Evolutionary conservation across 2,329 filamentous ascomycete species (phyloP), one percentile per base, ranked within the genome.

Genomic region (Proliferodiscus dingleyae): DNA sequence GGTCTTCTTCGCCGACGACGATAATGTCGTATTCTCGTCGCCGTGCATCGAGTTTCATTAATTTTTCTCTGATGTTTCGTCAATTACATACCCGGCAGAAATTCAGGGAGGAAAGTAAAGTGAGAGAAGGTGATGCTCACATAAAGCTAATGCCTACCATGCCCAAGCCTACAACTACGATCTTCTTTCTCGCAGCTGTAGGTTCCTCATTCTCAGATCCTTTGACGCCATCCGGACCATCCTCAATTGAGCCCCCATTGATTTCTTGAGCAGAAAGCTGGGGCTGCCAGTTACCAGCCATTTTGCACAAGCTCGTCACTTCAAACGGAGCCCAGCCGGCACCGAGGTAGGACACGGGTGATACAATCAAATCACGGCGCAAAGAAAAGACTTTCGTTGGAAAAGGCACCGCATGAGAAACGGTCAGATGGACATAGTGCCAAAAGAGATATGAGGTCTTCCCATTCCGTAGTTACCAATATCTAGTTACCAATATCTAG

Each of bases 61-160:
- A 67, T 67, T 95, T 95, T 67, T 95, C 89, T 58, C 89, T 94
- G 57, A 5, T 2, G 18, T 34, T 30, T 32, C 13, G 21, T 21
- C 29, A 7, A 39, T 45, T 37, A 49, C 37, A 4, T 24, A 22
- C 21, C 28, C 23, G 2, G n/a, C n/a, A n/a, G n/a, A n/a, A n/a
- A n/a, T n/a, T n/a, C n/a, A n/a, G n/a, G n/a, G n/a, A n/a, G n/a
- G n/a, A n/a, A n/a, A n/a, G 15, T 8, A 23, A 8, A 26, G 38
- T 5, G 15, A 15, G 16, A 37, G 16, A 15, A 13, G 19, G 10
- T 4, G 18, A 33, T 9, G 73, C 84, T 74, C 69, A 91, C 86
- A 94, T 88, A 64, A 94, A 91, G 33, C 86, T 83, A 56, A 93
- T 85, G 30, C 85, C 88, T 36, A 95, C 89, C 90, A 96, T 96